These are phyloP conservation scores for Amphicarpaea edgeworthii DNA, from an alignment of 306 rosid species.

Conservation along the genomic window DNA sequence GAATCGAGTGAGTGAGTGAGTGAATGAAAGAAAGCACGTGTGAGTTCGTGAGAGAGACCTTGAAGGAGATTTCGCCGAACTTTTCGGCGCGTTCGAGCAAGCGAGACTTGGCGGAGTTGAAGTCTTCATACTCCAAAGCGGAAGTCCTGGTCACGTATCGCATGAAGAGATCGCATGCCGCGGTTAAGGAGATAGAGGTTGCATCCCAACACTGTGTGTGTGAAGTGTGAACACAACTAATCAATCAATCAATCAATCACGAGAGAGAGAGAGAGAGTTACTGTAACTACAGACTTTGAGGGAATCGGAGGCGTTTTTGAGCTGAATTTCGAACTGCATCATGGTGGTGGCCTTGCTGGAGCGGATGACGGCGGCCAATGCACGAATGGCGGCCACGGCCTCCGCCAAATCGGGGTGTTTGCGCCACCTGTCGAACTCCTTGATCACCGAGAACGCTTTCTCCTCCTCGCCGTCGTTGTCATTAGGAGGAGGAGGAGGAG, in stretches of 20 bases:
- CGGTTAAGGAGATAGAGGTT: constrained; percentile 91
- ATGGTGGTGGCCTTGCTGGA: constrained; percentile 82
- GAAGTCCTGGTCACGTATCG: constrained; percentile 92
- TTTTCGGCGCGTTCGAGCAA: constrained; percentile 97
- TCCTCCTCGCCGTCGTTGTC: constrained; percentile 22
- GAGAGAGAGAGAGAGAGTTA: neutral
- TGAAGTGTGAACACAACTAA: neutral
- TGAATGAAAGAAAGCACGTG: neutral
- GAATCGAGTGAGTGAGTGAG: constrained; percentile 18
- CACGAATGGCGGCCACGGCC: constrained; percentile 96
- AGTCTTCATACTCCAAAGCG: constrained; percentile 91
- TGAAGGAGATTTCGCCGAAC: constrained; percentile 90
- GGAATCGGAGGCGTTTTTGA: constrained; percentile 91
- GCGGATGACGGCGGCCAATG: constrained; percentile 84
- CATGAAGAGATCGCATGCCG: constrained; percentile 92
- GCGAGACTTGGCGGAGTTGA: constrained; percentile 85
- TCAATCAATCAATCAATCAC: neutral
- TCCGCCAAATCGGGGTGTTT: constrained; percentile 95
- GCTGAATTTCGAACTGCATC: constrained; percentile 96
- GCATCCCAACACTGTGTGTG: constrained; percentile 84
- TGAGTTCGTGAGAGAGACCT: constrained; percentile 50
- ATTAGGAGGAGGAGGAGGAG: neutral
- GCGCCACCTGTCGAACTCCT: constrained; percentile 88
- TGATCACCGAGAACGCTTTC: constrained; percentile 75
- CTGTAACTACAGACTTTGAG: constrained; percentile 60